phyloP scores from a whole-genome alignment of 352 stramenopile species.

The Pythium grandisporangium region DNA sequence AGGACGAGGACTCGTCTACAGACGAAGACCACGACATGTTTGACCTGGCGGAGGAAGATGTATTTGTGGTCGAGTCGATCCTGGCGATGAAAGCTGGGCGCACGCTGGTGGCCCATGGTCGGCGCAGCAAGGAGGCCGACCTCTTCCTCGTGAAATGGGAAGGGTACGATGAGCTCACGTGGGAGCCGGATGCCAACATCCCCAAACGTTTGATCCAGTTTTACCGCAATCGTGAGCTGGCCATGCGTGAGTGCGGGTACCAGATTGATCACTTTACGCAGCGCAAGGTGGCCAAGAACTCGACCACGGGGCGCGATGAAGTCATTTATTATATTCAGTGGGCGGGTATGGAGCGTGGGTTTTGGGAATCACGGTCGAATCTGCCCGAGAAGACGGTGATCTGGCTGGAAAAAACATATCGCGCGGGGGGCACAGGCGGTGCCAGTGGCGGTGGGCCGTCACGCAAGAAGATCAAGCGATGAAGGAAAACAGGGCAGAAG shows the following conservation, averaged over 20 bases:
- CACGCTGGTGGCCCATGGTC: slow-evolving; percentile 20
- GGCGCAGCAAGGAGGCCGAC: slow-evolving; percentile 39
- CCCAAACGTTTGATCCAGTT: slow-evolving; percentile 47
- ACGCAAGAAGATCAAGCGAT: slow-evolving; percentile 14
- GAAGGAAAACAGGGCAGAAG: too few relatives aligned
- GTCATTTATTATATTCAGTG: slow-evolving; percentile 71
- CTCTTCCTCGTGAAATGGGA: slow-evolving; percentile 77
- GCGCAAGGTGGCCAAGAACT: slow-evolving; percentile 45
- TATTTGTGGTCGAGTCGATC: slow-evolving; percentile 67
- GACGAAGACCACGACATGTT: slow-evolving; percentile 58
- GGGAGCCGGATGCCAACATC: slow-evolving; percentile 66
- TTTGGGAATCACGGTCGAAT: slow-evolving; percentile 48
- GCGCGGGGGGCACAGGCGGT: slow-evolving; percentile 6
- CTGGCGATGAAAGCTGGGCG: slow-evolving; percentile 55
- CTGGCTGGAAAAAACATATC: slow-evolving; percentile 65
- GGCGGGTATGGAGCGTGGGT: slow-evolving; percentile 27
- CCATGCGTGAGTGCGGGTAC: slow-evolving; percentile 37
- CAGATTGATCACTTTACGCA: slow-evolving; percentile 45
- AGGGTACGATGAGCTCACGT: slow-evolving; percentile 70
- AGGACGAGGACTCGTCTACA: slow-evolving; percentile 37
- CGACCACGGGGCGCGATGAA: slow-evolving; percentile 38
- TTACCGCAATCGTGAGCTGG: slow-evolving; percentile 37
- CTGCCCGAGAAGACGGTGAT: slow-evolving; percentile 42
- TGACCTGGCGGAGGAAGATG: slow-evolving; percentile 64
- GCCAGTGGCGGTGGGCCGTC: background rate